A percentile compares a stretch with the other conserved stretches of the same genome.
Evolutionary conservation across 352 stramenopile species (phyloP).

Genomic region (Pythium utonaiense): DNA sequence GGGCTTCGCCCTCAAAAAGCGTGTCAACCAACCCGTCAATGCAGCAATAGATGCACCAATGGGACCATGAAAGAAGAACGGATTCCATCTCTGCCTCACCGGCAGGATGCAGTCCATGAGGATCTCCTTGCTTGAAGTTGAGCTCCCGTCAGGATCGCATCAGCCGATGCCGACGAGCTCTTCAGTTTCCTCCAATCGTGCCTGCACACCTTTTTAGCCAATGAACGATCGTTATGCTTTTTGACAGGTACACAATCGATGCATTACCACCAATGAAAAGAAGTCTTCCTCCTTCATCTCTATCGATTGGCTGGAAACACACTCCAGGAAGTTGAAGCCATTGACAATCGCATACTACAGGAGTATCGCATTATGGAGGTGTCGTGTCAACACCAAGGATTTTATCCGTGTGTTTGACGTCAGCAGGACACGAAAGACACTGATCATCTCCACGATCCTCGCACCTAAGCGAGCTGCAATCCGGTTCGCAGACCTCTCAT

Average conservation of each 20-base stretch:
- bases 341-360: neutral
- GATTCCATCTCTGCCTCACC: too few relatives aligned
- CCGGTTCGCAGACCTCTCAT: neutral
- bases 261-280: neutral
- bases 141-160: neutral
- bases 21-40: too few relatives aligned
- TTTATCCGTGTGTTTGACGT: conserved; percentile 18
- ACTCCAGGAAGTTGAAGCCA: neutral
- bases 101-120: too few relatives aligned
- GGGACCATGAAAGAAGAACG: too few relatives aligned
- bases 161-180: conserved; percentile 1
- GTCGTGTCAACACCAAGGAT: conserved; percentile 17
- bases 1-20: too few relatives aligned
- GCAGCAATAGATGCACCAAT: too few relatives aligned
- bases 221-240: neutral
- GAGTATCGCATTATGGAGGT: neutral
- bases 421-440: conserved; percentile 15
- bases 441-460: neutral
- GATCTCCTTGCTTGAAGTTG: conserved; percentile 5
- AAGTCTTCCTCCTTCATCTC: neutral
- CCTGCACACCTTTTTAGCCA: neutral
- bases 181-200: conserved; percentile 3
- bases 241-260: neutral
- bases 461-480: conserved; percentile 4
- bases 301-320: conserved; percentile 24